A percentile compares a stretch with the other conserved stretches of the same genome.
phyloP scores from a whole-genome alignment of 192 early-diverging fungal genomes.

The Geranomyces michiganensis region DNA sequence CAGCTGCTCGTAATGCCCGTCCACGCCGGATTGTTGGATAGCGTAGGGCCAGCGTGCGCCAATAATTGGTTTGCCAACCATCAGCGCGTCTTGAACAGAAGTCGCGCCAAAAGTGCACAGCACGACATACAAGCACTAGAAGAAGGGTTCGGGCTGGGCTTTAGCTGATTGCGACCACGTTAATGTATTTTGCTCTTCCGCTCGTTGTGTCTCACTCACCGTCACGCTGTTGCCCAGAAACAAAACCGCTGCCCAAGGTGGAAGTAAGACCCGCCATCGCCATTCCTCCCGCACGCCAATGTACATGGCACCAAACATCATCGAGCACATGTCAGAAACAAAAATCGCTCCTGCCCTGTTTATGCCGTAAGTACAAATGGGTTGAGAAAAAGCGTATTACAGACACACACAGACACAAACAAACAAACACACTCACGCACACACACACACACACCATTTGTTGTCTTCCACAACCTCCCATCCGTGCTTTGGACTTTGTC shows the following conservation, averaged over 20 bases:
- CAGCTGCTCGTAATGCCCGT: conserved; percentile 18
- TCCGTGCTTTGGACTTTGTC: conserved; percentile 2
- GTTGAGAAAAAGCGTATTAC: neutral
- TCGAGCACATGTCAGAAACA: conserved; percentile 11
- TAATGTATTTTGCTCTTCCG: too few relatives aligned
- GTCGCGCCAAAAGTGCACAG: conserved; percentile 16
- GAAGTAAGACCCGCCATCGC: conserved; percentile 6
- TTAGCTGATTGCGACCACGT: neutral
- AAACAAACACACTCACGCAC: too few relatives aligned
- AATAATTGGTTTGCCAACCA: conserved; percentile 13
- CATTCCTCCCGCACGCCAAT: conserved; percentile 12
- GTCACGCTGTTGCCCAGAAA: conserved; percentile 7
- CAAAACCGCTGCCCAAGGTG: neutral
- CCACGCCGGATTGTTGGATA: neutral
- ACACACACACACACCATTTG: conserved; percentile 2
- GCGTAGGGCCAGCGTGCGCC: conserved; percentile 16
- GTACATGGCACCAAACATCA: conserved; percentile 11
- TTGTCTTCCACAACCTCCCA: conserved; percentile 8
- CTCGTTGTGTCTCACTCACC: neutral
- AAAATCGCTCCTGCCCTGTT: conserved; percentile 10
- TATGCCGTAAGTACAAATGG: neutral
- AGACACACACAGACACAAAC: too few relatives aligned
- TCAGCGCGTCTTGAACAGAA: conserved; percentile 11
- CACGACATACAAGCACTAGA: conserved; percentile 16
- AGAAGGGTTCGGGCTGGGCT: neutral